Evolutionary conservation across 345 rosid genomes (phyloP).

Genomic region (Microcos paniculata): DNA sequence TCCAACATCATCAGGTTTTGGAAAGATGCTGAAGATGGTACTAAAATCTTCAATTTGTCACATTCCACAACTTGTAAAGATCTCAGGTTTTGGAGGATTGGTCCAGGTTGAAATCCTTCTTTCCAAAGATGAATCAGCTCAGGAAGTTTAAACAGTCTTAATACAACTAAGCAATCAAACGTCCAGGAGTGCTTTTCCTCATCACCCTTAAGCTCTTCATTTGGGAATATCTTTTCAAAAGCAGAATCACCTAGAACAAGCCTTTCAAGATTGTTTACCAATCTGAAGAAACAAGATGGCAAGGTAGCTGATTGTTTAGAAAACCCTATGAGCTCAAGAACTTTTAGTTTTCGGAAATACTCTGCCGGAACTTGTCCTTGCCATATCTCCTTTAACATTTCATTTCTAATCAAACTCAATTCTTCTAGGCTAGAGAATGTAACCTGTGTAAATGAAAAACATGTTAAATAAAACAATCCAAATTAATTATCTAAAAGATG

Average conservation of each 20-base stretch:
- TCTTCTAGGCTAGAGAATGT: slow-evolving; percentile 12
- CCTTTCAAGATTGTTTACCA: neutral
- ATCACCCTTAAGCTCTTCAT: neutral
- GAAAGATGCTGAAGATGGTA: slow-evolving; percentile 8
- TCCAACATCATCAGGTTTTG: slow-evolving; percentile 1
- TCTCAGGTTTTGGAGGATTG: neutral
- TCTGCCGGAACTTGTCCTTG: neutral
- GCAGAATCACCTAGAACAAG: neutral
- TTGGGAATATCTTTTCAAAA: neutral
- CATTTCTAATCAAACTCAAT: neutral
- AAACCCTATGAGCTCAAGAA: neutral
- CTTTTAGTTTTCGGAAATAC: neutral
- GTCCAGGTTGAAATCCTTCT: neutral
- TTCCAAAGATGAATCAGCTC: neutral
- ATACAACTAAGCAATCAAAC: neutral
- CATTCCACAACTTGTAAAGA: neutral
- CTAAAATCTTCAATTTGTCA: neutral
- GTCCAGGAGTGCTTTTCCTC: neutral
- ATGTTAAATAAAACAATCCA: no score
- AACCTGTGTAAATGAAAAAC: neutral
- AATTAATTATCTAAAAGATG: neutral
- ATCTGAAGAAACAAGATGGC: neutral
- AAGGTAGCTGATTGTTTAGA: neutral
- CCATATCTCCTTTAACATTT: neutral
- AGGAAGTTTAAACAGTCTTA: neutral